Conservation (phyloP, 306 rosid genomes). For the Quercus agrifolia region DNA sequence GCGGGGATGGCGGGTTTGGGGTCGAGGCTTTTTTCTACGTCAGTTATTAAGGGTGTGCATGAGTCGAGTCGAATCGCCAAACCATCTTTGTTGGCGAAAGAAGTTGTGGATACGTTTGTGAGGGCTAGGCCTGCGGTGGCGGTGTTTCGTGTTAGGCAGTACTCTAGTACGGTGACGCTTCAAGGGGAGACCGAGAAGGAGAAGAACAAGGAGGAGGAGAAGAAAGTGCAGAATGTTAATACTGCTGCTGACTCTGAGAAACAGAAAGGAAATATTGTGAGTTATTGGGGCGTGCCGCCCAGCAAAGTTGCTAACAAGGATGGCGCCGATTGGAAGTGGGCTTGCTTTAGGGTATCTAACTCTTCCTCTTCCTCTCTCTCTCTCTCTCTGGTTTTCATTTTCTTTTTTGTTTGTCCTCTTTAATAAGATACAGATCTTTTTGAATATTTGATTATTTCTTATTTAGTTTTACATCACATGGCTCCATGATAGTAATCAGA, state of each 20-base stretch:
- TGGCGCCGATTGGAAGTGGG: conserved; percentile 77
- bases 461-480: background rate
- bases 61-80: too few species aligned
- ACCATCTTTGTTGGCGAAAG: too few species aligned
- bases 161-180: too few species aligned
- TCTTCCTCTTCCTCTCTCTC: background rate
- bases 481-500: accelerated
- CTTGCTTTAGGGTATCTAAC: conserved; percentile 54
- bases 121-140: too few species aligned
- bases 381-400: background rate
- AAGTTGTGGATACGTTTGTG: too few species aligned
- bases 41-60: too few species aligned
- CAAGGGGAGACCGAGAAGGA: too few species aligned
- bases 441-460: background rate
- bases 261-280: conserved; percentile 26
- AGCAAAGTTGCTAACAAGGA: conserved; percentile 38
- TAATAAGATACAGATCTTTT: background rate
- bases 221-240: background rate
- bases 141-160: too few species aligned
- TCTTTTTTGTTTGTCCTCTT: background rate
- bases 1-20: too few species aligned
- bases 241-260: conserved; percentile 8
- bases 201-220: conserved; percentile 14
- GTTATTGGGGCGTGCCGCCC: conserved; percentile 63
- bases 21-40: too few species aligned